Percentiles rank a stretch among this genome's conserved stretches.
Evolutionary conservation across 2,329 filamentous ascomycete species (phyloP).

Genomic region (Arachnopeziza araneosa): DNA sequence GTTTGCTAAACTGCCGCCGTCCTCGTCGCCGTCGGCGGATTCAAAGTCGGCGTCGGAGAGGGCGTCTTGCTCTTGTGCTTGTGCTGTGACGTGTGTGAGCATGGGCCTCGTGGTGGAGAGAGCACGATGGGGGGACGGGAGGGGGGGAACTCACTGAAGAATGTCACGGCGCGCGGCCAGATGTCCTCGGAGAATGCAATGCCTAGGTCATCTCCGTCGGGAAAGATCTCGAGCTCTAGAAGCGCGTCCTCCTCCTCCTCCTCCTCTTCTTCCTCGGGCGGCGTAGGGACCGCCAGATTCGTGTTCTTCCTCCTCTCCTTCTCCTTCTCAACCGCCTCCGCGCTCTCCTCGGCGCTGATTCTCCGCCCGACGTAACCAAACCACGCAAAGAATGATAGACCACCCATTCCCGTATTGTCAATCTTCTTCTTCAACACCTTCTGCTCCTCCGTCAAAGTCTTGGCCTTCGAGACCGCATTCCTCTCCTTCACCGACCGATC

Average conservation of each 20-base stretch:
- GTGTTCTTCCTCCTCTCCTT: conserved; percentile 46
- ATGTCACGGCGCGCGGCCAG: conserved; percentile 82
- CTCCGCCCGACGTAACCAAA: conserved; percentile 73
- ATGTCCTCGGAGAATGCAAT: conserved; percentile 79
- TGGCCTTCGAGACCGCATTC: neutral
- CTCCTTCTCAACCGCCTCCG: conserved; percentile 54
- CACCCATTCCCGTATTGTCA: conserved; percentile 54
- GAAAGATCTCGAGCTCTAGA: conserved; percentile 75
- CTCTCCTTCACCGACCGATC: conserved; percentile 35
- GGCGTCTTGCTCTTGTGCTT: conserved; percentile 65
- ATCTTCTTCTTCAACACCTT: conserved; percentile 49
- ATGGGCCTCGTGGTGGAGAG: conserved; percentile 1
- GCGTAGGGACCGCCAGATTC: conserved; percentile 30
- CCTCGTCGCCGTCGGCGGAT: conserved; percentile 40
- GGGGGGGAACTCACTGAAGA: conserved; percentile 64
- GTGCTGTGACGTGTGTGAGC: too few relatives aligned
- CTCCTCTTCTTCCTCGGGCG: conserved; percentile 37
- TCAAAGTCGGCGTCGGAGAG: conserved; percentile 68
- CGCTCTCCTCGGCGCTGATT: conserved; percentile 67
- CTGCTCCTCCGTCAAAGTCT: conserved; percentile 38
- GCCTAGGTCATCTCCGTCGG: conserved; percentile 79
- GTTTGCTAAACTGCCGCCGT: neutral
- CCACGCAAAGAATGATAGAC: conserved; percentile 79
- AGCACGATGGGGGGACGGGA: conserved; percentile 3
- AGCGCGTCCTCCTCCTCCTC: conserved; percentile 55